Evolutionary conservation across 1,284 basidiomycete genomes (phyloP).

Genomic region (Ceratobasidium sp.): DNA sequence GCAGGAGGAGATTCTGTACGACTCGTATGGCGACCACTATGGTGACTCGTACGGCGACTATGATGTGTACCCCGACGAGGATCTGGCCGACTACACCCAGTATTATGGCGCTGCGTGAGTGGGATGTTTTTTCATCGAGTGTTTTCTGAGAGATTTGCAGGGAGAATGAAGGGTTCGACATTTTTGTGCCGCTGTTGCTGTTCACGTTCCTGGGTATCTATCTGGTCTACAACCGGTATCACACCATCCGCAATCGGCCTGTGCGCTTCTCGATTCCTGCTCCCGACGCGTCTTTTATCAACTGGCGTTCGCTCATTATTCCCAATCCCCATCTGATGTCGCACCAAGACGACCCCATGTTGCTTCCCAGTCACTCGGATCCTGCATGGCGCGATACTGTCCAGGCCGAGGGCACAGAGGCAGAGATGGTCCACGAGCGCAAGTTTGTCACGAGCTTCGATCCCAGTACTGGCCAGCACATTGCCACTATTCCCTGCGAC

Average conservation of each 20-base stretch:
- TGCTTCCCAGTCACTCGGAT: constrained; percentile 55
- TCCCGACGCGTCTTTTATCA: constrained; percentile 58
- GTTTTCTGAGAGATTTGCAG: not conserved
- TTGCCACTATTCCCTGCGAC: constrained; percentile 63
- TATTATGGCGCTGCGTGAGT: constrained; percentile 26
- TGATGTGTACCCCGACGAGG: constrained; percentile 2
- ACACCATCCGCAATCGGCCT: constrained; percentile 18
- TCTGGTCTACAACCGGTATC: constrained; percentile 29
- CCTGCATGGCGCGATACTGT: constrained; percentile 42
- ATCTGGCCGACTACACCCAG: constrained; percentile 18
- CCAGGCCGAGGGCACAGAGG: constrained; percentile 44
- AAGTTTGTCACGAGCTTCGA: constrained; percentile 89
- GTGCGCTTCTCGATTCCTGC: constrained; percentile 13
- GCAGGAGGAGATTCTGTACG: constrained; percentile 15
- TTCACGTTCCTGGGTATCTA: constrained; percentile 23
- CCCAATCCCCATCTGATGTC: constrained; percentile 64
- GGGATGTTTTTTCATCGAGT: not conserved
- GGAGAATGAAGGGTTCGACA: constrained; percentile 23
- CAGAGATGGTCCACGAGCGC: constrained; percentile 53
- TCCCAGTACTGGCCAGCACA: constrained; percentile 83
- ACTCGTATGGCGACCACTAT: not conserved
- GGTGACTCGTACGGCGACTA: constrained; percentile 11
- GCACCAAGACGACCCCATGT: constrained; percentile 62
- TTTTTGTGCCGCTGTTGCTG: constrained; percentile 15
- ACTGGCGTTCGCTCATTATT: constrained; percentile 63